phyloP scores from a whole-genome alignment of 2,329 filamentous ascomycete species.

The Diaporthe velutina region DNA sequence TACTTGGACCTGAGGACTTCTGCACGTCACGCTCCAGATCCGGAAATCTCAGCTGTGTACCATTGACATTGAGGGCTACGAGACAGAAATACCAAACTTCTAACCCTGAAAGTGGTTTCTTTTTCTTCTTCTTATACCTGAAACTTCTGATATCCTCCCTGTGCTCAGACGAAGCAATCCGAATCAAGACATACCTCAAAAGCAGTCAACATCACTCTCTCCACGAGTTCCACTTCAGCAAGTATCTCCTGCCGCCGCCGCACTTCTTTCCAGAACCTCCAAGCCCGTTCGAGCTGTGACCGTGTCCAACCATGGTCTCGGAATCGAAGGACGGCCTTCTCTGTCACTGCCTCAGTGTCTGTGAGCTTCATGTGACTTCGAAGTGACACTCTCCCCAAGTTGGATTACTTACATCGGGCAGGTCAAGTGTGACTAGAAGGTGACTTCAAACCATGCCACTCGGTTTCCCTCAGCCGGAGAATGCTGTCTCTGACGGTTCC shows the following conservation, averaged over 20 bases:
- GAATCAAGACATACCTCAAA: neutral
- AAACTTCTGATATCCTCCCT: neutral
- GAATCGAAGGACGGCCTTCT: neutral
- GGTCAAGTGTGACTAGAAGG: neutral
- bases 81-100: neutral
- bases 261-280: neutral
- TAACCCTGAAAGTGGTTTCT: neutral
- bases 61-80: neutral
- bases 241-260: neutral
- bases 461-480: neutral
- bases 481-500: neutral
- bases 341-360: neutral
- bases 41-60: neutral
- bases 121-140: too few relatives aligned
- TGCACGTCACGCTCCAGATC: neutral
- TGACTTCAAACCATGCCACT: neutral
- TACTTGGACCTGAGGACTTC: constrained; percentile 1
- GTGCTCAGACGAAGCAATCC: neutral
- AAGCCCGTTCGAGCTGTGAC: neutral
- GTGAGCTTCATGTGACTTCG: neutral
- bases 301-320: neutral
- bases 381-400: neutral
- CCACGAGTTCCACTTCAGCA: neutral
- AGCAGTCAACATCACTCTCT: constrained; percentile 2
- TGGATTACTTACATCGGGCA: neutral